Percentiles rank a stretch among this genome's conserved stretches.
These are phyloP conservation scores for Populus tomentosa DNA, from an alignment of 441 rosid genomes.

Conservation along the genomic window DNA sequence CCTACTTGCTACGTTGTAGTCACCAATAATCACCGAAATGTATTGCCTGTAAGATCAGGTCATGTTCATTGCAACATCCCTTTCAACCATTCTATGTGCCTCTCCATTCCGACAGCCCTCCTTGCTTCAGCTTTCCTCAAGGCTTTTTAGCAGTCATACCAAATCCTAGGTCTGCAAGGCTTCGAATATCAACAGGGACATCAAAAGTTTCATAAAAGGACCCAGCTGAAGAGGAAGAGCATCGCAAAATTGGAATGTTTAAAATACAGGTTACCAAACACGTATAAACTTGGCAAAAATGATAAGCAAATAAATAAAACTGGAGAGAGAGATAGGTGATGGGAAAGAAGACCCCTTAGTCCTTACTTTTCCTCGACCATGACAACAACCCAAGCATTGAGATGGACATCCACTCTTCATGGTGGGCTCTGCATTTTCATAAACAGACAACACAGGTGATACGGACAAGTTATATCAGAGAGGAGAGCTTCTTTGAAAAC, in stretches of 20 bases:
- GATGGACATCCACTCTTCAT: constrained; percentile 33
- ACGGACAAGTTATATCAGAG: constrained; percentile 20
- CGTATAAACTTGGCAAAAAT: constrained; percentile 2
- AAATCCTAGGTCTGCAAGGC: constrained; percentile 25
- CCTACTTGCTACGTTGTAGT: constrained; percentile 28
- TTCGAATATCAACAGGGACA: constrained; percentile 29
- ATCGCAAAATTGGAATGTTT: constrained; percentile 26
- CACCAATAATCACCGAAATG: constrained; percentile 24
- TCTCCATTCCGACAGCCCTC: constrained; percentile 26
- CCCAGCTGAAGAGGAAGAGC: constrained; percentile 22
- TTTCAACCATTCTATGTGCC: constrained; percentile 29
- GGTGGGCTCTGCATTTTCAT: constrained; percentile 26
- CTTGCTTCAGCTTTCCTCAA: constrained; percentile 42
- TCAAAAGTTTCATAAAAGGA: constrained; percentile 25
- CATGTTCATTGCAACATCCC: constrained; percentile 29
- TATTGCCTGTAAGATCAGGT: constrained; percentile 18
- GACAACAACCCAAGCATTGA: constrained; percentile 29
- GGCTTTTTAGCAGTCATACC: constrained; percentile 28
- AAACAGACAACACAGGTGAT: constrained; percentile 29
- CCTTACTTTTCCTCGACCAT: constrained; percentile 36
- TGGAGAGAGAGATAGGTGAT: constrained; percentile 1
- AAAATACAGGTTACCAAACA: constrained; percentile 24
- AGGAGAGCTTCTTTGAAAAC: constrained; percentile 23
- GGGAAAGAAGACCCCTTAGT: constrained; percentile 19
- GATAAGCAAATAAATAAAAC: background rate